Evolutionary conservation across 2,329 filamentous ascomycete genomes (phyloP).

Genomic region (Fusarium protoensiforme): DNA sequence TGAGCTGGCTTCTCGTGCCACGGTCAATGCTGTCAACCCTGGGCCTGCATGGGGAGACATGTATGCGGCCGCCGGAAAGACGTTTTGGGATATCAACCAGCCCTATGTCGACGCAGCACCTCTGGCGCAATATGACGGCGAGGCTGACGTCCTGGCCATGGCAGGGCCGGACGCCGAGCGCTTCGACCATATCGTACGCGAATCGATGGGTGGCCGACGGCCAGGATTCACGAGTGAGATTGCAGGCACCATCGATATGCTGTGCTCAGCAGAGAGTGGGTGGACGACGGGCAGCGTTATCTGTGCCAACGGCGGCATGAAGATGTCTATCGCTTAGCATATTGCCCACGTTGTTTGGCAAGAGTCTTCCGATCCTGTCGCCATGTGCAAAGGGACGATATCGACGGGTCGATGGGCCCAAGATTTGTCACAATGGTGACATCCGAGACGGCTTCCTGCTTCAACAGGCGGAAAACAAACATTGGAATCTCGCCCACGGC

Average conservation of each 20-base stretch:
- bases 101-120: conserved; percentile 51
- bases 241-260: conserved; percentile 77
- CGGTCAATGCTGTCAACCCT: conserved; percentile 68
- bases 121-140: conserved; percentile 48
- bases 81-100: conserved; percentile 53
- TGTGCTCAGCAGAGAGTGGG: conserved; percentile 72
- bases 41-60: conserved; percentile 65
- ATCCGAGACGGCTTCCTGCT: conserved; percentile 19
- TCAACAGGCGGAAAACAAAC: not conserved
- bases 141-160: conserved; percentile 44
- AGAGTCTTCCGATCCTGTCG: not conserved
- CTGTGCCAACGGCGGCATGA: conserved; percentile 73
- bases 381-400: not conserved
- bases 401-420: not conserved
- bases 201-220: conserved; percentile 48
- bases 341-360: not conserved
- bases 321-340: conserved; percentile 50
- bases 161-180: conserved; percentile 46
- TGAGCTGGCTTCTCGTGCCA: conserved; percentile 63
- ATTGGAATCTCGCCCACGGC: not conserved
- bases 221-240: conserved; percentile 63
- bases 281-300: conserved; percentile 79
- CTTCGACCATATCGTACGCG: conserved; percentile 48
- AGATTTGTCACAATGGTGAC: conserved; percentile 3
- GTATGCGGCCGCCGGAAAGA: conserved; percentile 55